Evolutionary conservation across 2,329 filamentous ascomycete genomes (phyloP), one percentile per base, ranked within the genome.

Genomic region (Orbilia ellipsospora): DNA sequence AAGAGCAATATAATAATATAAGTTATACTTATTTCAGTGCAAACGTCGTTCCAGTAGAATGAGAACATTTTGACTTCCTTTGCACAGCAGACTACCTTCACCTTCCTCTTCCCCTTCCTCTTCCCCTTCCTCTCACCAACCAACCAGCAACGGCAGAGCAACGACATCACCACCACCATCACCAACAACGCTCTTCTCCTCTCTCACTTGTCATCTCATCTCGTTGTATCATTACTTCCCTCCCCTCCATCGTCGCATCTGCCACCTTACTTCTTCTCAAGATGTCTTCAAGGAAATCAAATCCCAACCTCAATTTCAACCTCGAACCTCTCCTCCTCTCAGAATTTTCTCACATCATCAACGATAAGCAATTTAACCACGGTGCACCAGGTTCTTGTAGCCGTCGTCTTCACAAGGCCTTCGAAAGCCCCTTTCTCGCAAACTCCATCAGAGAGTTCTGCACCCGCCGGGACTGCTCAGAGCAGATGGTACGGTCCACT

Each of bases 281-380:
- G 3, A 10, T 36, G 10, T 36, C 31, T 36, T 36, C 31, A 36
- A 36, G 10, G 31, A 4, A 5, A 15, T n/a, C 44, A n/a, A 15
- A 15, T 48, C 44, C 44, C 44, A 48, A 15, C 13, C 15, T 12
- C 13, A 18, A 4, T 13, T 15, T 12, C 44, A 18, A 48, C 13
- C 44, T 48, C 44, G 44, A 48, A 48, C 16, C 3, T 7, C 44
- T 48, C 16, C 44, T 72, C 26, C 57, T 51, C 59, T 7, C 67
- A 0, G 52, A 72, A 48, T 68, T 68, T 31, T 31, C 45, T n/a
- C 31, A 60, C 20, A 44, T 74, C 42, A 45, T 74, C 28, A 18
- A 28, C 4, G 16, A n/a, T 4, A 26, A 40, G 3, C 62, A 40
- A 20, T 65, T 60, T 23, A 20, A 45, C n/a, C 20, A 48, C 28